These are phyloP conservation scores for Tolypocladium ophioglossoides DNA, from an alignment of 2,329 filamentous ascomycete genomes.

Conservation along the genomic window DNA sequence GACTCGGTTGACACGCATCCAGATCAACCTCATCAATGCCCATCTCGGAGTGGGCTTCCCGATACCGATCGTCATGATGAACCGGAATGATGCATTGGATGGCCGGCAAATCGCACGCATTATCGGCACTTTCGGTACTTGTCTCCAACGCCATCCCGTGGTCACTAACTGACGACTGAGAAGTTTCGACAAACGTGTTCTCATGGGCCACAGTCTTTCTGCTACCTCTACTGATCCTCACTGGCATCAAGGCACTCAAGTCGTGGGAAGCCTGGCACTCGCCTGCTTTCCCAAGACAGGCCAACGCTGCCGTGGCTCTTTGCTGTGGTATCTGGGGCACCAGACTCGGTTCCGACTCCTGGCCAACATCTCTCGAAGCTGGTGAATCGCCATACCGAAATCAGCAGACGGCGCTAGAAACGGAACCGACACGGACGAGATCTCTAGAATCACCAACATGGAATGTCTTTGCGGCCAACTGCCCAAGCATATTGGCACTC, in stretches of 20 bases:
- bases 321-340: background rate
- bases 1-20: background rate
- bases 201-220: constrained; percentile 23
- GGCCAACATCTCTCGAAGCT: background rate
- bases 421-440: too few species aligned
- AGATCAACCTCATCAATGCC: constrained; percentile 40
- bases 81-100: constrained; percentile 20
- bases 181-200: constrained; percentile 23
- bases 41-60: constrained; percentile 42
- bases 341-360: background rate
- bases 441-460: background rate
- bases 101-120: constrained; percentile 28
- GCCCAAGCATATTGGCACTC: constrained; percentile 19
- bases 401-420: background rate
- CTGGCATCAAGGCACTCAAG: background rate
- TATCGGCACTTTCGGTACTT: constrained; percentile 31
- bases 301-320: background rate
- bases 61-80: constrained; percentile 37
- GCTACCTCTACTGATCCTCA: constrained; percentile 9
- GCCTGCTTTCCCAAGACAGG: background rate
- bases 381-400: background rate
- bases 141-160: constrained; percentile 4
- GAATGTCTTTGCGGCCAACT: background rate
- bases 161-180: constrained; percentile 4
- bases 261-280: background rate